Evolutionary conservation across 305 asterid genomes (phyloP).

Genomic region (Fraxinus latifolia): DNA sequence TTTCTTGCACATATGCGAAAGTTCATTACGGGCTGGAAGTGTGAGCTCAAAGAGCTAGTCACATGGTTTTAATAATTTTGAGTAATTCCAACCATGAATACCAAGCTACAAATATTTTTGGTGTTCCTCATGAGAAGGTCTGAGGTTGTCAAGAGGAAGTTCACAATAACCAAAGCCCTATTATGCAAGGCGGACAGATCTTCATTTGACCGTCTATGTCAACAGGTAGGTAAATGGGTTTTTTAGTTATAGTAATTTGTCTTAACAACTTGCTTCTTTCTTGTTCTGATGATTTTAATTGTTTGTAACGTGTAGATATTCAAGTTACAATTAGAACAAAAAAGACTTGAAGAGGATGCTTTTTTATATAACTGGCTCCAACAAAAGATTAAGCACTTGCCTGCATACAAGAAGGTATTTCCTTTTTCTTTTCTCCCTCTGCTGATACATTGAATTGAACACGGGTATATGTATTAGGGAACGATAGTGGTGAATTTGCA

Average conservation of each 20-base stretch:
- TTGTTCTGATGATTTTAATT: conserved; percentile 5
- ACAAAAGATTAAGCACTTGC: conserved; percentile 71
- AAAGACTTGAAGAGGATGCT: conserved; percentile 78
- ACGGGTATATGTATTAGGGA: not conserved
- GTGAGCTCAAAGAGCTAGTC: not conserved
- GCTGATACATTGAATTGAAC: not conserved
- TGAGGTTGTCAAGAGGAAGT: conserved; percentile 57
- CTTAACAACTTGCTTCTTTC: not conserved
- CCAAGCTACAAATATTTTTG: not conserved
- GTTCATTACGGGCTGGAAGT: not conserved
- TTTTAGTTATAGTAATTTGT: not conserved
- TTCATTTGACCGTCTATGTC: conserved; percentile 66
- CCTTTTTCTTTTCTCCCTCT: not conserved
- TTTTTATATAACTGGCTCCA: conserved; percentile 81
- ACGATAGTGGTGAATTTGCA: not conserved
- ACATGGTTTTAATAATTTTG: not conserved
- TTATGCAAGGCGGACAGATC: conserved; percentile 73
- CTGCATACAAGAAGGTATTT: conserved; percentile 75
- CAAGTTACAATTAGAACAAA: conserved; percentile 76
- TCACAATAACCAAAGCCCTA: conserved; percentile 70
- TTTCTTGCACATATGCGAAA: not conserved
- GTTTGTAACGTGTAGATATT: conserved; percentile 39
- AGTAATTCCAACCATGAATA: not conserved
- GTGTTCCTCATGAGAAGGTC: conserved; percentile 42
- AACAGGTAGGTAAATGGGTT: conserved; percentile 52